These are phyloP conservation scores for Thuja plicata DNA, from an alignment of 83 land plant genomes.

Conservation along the genomic window DNA sequence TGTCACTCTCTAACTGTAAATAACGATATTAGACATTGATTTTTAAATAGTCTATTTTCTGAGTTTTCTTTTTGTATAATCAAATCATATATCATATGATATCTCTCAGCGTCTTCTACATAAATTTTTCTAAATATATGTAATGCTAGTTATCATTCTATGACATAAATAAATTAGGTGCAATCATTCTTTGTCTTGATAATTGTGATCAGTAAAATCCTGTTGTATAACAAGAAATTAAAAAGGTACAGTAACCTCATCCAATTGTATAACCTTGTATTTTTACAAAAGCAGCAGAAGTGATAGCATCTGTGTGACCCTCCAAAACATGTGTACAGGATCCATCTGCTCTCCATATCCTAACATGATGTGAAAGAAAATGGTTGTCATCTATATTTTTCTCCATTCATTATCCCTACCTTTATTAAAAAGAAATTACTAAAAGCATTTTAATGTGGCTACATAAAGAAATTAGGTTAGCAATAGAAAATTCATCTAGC, in stretches of 20 bases:
- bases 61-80: no score
- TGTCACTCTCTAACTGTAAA: no score
- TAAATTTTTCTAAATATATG: no score
- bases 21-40: no score
- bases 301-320: constrained; percentile 76
- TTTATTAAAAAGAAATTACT: background rate
- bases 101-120: no score
- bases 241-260: background rate
- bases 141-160: constrained; percentile 1
- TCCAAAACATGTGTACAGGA: constrained; percentile 61
- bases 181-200: background rate
- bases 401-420: background rate
- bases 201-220: background rate
- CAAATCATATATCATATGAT: no score
- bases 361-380: constrained; percentile 17
- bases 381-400: no score
- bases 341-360: constrained; percentile 74
- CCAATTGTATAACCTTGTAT: constrained; percentile 34
- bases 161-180: background rate
- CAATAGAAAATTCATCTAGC: background rate
- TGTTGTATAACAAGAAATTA: constrained; percentile 4
- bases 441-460: constrained; percentile 4
- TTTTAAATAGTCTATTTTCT: no score
- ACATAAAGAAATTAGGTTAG: background rate
- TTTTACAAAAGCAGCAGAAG: constrained; percentile 53